Percentiles rank a stretch among this genome's conserved stretches.
Conservation (phyloP, 2,329 filamentous ascomycete species). For the Sporothrix dimorphospora region DNA sequence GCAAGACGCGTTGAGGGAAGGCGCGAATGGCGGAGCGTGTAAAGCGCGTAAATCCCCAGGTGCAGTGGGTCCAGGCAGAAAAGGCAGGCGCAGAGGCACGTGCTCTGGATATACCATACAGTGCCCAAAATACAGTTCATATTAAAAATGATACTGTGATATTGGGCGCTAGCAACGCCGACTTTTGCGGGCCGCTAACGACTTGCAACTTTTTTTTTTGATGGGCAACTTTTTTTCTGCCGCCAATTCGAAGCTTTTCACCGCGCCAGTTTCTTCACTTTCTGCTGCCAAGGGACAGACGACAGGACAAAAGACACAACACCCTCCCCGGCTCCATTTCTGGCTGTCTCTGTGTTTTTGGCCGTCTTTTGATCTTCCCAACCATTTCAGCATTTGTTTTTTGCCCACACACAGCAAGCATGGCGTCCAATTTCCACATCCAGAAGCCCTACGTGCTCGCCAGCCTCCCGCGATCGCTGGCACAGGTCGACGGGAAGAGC, state of each 20-base stretch:
- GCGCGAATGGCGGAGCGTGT: conserved; percentile 29
- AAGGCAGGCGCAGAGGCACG: conserved; percentile 22
- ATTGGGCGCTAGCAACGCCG: conserved; percentile 19
- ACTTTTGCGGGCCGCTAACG: conserved; percentile 25
- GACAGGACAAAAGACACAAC: neutral
- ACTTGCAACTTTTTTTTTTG: conserved; percentile 32
- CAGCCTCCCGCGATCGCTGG: conserved; percentile 61
- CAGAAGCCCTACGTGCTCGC: conserved; percentile 67
- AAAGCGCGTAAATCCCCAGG: conserved; percentile 24
- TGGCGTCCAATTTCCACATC: conserved; percentile 64
- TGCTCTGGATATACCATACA: conserved; percentile 3
- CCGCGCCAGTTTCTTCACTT: conserved; percentile 21
- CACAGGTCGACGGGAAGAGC: conserved; percentile 55
- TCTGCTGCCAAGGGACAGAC: neutral
- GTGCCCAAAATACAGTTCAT: conserved; percentile 7
- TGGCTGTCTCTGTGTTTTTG: neutral
- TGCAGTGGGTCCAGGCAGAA: conserved; percentile 18
- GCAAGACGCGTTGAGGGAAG: conserved; percentile 26
- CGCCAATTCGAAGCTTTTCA: conserved; percentile 30
- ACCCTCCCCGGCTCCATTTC: neutral
- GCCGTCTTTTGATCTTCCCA: neutral
- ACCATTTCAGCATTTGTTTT: neutral
- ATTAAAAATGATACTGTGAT: neutral
- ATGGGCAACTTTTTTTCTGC: conserved; percentile 35
- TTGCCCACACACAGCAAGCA: conserved; percentile 37